Evolutionary conservation across 1,139 yeast species (phyloP), one percentile per base, ranked within the genome.

Genomic region (Saccharomyces hybrid): DNA sequence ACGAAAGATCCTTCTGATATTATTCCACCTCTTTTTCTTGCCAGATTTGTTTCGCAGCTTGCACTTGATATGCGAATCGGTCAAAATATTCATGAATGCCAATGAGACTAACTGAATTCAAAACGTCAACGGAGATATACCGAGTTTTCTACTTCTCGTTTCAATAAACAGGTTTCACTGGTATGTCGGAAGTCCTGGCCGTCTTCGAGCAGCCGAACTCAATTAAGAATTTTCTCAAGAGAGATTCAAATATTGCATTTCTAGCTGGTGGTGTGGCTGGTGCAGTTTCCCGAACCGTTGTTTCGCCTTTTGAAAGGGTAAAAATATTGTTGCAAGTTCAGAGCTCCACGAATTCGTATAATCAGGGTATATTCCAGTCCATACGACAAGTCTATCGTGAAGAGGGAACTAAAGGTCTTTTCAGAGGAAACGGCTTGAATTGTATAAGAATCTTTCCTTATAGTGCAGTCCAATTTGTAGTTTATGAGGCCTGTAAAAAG

Each of bases 291-390:
- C 76, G 99, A 54, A 93, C 99, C 0, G 91, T 86, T 1, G 97
- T 91, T 5, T 88, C 97, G 3, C 99, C 99, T 0, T 83, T 93
- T 70, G 99, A 93, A 70, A 77, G 99, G 61, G 96, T 95, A 63
- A 93, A 93, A 72, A 95, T 93, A 60, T 72, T 93, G 47, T 81
- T 90, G 62, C 99, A 93, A 70, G 82, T 93, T 46, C 98, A 93
- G 70, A 91, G 91, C 38, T 57, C 64, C 2, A 67, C 77, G 6
- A 73, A 73, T 14, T 78, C 80, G 26, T 84, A 87, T 54, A 84
- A 86, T 62, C 75, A 76, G 38, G 97, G 98, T 1, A 83, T 91
- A 67, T 76, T 84, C 58, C 78, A 84, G 7, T 89, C 97, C 0
- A 81, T 93, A 5, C 69, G 73, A 57, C 84, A 85, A 62, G 88